Conservation (phyloP, 2,329 filamentous ascomycete genomes). For the Emergomyces pasteurianus region DNA sequence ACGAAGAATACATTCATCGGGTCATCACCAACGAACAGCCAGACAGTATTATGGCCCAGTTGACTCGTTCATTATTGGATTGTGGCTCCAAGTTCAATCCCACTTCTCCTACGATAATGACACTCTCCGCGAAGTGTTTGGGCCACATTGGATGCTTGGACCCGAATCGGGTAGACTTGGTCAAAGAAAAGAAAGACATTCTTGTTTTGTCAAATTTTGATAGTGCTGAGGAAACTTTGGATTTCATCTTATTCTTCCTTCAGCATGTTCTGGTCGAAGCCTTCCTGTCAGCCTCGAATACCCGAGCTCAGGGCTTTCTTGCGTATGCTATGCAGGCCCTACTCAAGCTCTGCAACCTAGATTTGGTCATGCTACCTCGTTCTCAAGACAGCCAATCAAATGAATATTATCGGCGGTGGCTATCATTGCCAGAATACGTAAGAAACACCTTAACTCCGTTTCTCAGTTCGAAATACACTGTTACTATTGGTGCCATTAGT, state of each 20-base stretch:
- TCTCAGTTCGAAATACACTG: constrained; percentile 66
- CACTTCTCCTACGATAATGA: constrained; percentile 53
- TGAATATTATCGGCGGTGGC: constrained; percentile 61
- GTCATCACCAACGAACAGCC: constrained; percentile 75
- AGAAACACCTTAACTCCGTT: constrained; percentile 81
- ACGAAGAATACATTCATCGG: constrained; percentile 69
- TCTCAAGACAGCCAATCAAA: constrained; percentile 45
- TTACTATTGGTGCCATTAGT: constrained; percentile 48
- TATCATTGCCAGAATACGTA: constrained; percentile 61
- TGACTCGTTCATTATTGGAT: constrained; percentile 72
- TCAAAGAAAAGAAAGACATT: constrained; percentile 68
- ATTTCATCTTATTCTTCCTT: constrained; percentile 76
- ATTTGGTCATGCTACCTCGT: constrained; percentile 39
- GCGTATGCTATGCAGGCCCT: constrained; percentile 93
- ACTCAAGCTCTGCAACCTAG: constrained; percentile 64
- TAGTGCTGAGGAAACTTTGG: constrained; percentile 60
- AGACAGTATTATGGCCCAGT: constrained; percentile 54
- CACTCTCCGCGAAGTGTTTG: constrained; percentile 67
- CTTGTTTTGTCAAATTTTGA: constrained; percentile 82
- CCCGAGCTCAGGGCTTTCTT: constrained; percentile 76
- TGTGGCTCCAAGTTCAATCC: constrained; percentile 70
- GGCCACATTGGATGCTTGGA: constrained; percentile 87
- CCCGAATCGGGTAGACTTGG: constrained; percentile 72
- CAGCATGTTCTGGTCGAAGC: constrained; percentile 81
- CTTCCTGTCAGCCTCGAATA: constrained; percentile 82